Evolutionary conservation across 2,329 filamentous ascomycete species (phyloP).

Genomic region (Sporothrix brunneoviolacea): DNA sequence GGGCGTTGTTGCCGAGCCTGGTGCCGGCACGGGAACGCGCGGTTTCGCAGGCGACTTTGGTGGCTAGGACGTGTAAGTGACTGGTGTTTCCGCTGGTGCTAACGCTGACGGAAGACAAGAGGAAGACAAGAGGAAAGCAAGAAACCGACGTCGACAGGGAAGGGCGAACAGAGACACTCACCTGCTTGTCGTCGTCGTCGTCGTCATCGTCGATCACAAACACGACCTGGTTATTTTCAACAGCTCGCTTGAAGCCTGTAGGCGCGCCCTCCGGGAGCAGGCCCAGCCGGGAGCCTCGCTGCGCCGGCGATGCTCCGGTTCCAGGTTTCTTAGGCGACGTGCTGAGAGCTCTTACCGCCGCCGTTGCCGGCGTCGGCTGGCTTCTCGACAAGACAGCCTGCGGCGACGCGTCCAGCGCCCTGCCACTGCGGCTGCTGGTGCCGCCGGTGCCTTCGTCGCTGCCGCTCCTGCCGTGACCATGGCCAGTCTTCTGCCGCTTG

Average conservation of each 20-base stretch:
- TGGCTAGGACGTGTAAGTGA: not conserved
- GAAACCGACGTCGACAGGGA: not conserved
- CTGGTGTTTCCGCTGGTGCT: not conserved
- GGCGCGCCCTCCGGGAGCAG: not conserved
- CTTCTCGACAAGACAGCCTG: not conserved
- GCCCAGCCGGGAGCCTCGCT: no score
- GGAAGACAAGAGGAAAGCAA: no score
- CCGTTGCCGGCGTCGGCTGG: not conserved
- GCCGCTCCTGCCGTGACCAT: not conserved
- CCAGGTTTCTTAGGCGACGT: no score
- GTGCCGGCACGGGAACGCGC: no score
- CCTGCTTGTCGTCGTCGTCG: no score
- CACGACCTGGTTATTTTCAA: conserved; percentile 6
- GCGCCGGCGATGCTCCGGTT: no score
- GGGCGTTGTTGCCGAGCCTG: no score
- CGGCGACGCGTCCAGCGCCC: not conserved
- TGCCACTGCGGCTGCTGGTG: not conserved
- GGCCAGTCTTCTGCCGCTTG: conserved; percentile 4
- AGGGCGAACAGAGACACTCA: no score
- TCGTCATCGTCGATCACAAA: conserved; percentile 13
- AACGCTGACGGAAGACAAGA: not conserved
- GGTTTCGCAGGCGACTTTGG: no score
- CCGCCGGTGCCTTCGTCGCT: not conserved
- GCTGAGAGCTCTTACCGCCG: not conserved
- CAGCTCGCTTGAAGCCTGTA: not conserved